phyloP scores from a whole-genome alignment of 768 basidiomycete species.

The Vishniacozyma victoriae region DNA sequence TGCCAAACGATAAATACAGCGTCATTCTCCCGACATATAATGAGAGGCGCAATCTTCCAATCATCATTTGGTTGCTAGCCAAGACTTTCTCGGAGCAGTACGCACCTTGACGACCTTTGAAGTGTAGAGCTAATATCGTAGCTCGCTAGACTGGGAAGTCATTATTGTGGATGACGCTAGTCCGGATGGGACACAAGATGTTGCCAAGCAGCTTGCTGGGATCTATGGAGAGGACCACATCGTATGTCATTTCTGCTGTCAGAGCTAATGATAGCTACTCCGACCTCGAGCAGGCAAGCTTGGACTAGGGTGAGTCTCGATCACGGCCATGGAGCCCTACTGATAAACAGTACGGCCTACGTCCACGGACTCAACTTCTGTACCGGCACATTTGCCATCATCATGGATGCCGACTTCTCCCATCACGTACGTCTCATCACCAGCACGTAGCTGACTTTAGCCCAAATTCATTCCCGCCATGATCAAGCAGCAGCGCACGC shows the following conservation, averaged over 20 bases:
- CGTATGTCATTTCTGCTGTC: slow-evolving; percentile 49
- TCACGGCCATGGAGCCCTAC: slow-evolving; percentile 2
- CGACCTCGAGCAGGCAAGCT: slow-evolving; percentile 86
- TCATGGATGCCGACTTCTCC: slow-evolving; percentile 96
- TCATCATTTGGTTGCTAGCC: slow-evolving; percentile 78
- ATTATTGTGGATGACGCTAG: slow-evolving; percentile 88
- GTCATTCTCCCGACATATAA: slow-evolving; percentile 93
- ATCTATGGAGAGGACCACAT: slow-evolving; percentile 81
- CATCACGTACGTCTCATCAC: slow-evolving; percentile 64
- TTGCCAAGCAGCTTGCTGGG: slow-evolving; percentile 68
- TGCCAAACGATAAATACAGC: slow-evolving; percentile 60
- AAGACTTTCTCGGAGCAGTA: slow-evolving; percentile 71
- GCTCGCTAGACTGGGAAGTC: slow-evolving; percentile 82
- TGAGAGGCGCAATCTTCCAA: slow-evolving; percentile 83
- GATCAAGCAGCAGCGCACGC: slow-evolving; percentile 78
- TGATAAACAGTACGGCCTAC: slow-evolving; percentile 69
- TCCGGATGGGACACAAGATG: slow-evolving; percentile 86
- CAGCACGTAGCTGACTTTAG: slow-evolving; percentile 47
- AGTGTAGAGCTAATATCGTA: slow-evolving; percentile 55
- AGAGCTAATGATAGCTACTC: slow-evolving; percentile 54
- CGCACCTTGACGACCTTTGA: slow-evolving; percentile 31
- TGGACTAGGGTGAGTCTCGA: slow-evolving; percentile 65
- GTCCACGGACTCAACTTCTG: slow-evolving; percentile 85
- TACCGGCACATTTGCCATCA: slow-evolving; percentile 86
- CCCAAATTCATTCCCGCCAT: slow-evolving; percentile 94